phyloP scores from a whole-genome alignment of 805 yeast genomes.

The Candida caryicola region DNA sequence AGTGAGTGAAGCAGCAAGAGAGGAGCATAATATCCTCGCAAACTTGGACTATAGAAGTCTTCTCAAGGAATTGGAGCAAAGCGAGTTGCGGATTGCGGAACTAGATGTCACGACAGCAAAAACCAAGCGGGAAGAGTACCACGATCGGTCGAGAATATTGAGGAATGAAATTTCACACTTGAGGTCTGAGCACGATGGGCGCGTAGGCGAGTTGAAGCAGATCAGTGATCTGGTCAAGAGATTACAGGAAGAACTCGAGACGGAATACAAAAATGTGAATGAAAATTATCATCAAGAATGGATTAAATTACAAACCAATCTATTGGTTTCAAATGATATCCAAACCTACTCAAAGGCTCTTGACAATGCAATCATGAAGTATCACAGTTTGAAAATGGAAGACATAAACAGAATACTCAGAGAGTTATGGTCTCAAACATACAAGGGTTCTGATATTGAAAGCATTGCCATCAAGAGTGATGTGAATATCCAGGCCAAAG shows the following conservation, averaged over 20 bases:
- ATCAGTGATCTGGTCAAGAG: slow-evolving; percentile 65
- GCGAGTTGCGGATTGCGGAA: slow-evolving; percentile 38
- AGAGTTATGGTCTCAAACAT: slow-evolving; percentile 91
- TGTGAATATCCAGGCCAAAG: slow-evolving; percentile 48
- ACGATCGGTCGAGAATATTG: slow-evolving; percentile 52
- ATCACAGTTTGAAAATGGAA: slow-evolving; percentile 86
- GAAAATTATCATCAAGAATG: slow-evolving; percentile 63
- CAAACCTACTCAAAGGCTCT: slow-evolving; percentile 79
- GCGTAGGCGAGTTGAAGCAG: slow-evolving; percentile 83
- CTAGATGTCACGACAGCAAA: slow-evolving; percentile 60
- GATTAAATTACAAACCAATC: slow-evolving; percentile 71
- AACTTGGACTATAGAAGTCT: slow-evolving; percentile 58
- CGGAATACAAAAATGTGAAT: slow-evolving; percentile 72
- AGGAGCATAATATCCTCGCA: slow-evolving; percentile 57
- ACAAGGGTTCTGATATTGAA: slow-evolving; percentile 93
- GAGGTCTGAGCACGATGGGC: slow-evolving; percentile 67
- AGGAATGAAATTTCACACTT: slow-evolving; percentile 49
- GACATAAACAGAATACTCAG: slow-evolving; percentile 85
- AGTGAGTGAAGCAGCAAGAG: slow-evolving; percentile 33
- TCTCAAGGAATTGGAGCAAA: slow-evolving; percentile 32
- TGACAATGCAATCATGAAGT: slow-evolving; percentile 91
- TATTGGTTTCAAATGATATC: slow-evolving; percentile 76
- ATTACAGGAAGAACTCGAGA: slow-evolving; percentile 55
- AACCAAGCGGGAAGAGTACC: slow-evolving; percentile 56
- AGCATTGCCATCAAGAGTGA: slow-evolving; percentile 85